Evolutionary conservation across 2,329 filamentous ascomycete genomes (phyloP), one percentile per base, ranked within the genome.

Genomic region (Periconia sp.): DNA sequence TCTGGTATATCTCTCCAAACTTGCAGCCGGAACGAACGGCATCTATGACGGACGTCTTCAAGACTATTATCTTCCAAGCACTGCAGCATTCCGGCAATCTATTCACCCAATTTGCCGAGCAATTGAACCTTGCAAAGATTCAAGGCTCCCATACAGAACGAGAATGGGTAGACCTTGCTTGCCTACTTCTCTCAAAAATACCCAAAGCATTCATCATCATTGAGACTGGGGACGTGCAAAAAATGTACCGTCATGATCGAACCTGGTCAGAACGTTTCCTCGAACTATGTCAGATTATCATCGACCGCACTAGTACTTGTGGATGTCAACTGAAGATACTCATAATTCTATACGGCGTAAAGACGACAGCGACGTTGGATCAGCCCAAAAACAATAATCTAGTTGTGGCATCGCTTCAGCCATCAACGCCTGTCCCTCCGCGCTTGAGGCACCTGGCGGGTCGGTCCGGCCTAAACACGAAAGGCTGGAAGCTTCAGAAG

Each of bases 121-220:
- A 52, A 19, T 45, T 52, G 3, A 34, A 46, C 13, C 30, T 24
- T 5, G 18, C 23, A 6, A 48, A 46, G 23, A 33, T 41, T 10
- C 34, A 40, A 13, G 26, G 25, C 21, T 29, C 36, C 6, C 48
- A 51, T 19, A 45, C 36, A 10, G 44, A 51, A 6, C 30, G 38
- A 24, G 44, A 52, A 21, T 48, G 45, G 40, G 48, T 34, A 2
- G 40, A 48, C n/a, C 23, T 52, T 13, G 36, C 48, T 3, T 39
- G 29, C 5, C 38, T 48, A 1, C 45, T 52, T 4, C 36, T 48
- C 19, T 17, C 38, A 11, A 52, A 40, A 13, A 10, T 48, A 12
- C 41, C 45, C 4, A 13, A 36, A 6, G 41, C 33, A 3, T 52
- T 48, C 18, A 19, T 52, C 11, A 38, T 48, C 2, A 24, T 52